These are phyloP conservation scores for Aegilops speltoides DNA, from an alignment of 176 grass and related monocot genomes.

Conservation along the genomic window DNA sequence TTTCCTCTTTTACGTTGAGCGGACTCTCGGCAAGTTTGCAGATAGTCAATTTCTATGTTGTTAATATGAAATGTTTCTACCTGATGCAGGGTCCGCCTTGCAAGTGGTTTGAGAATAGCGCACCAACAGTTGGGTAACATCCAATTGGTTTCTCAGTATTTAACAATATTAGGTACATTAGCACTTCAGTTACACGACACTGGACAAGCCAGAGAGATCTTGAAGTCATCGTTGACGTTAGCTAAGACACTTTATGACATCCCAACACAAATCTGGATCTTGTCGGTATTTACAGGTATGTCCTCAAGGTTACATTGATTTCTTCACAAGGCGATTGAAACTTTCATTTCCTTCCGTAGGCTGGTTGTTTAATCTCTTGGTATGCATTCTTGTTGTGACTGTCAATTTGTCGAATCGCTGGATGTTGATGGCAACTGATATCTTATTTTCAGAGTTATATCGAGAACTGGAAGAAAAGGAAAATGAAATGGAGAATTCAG, in stretches of 20 bases:
- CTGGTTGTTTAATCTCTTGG: constrained; percentile 1
- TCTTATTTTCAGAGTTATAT: constrained; percentile 74
- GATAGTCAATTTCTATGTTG: constrained; percentile 19
- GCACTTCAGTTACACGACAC: constrained; percentile 90
- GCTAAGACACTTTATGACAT: constrained; percentile 96
- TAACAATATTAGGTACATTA: constrained; percentile 90
- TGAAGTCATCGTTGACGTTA: constrained; percentile 91
- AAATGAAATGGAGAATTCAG: constrained; percentile 90
- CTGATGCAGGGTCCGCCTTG: constrained; percentile 78
- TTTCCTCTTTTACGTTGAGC: neutral
- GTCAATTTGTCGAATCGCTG: neutral
- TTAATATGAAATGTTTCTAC: constrained; percentile 19
- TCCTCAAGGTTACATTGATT: neutral
- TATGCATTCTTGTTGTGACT: constrained; percentile 16
- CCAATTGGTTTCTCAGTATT: constrained; percentile 96
- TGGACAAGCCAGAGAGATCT: constrained; percentile 90
- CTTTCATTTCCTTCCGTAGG: neutral
- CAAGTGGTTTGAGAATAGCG: constrained; percentile 95
- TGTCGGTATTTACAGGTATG: constrained; percentile 92
- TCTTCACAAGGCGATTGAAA: neutral
- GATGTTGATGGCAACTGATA: constrained; percentile 24
- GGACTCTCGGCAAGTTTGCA: neutral
- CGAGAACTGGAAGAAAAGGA: constrained; percentile 70
- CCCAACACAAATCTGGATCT: constrained; percentile 96
- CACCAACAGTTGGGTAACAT: constrained; percentile 98